Evolutionary conservation across 1,139 yeast genomes (phyloP).

Genomic region (Protomyces macrosporus): DNA sequence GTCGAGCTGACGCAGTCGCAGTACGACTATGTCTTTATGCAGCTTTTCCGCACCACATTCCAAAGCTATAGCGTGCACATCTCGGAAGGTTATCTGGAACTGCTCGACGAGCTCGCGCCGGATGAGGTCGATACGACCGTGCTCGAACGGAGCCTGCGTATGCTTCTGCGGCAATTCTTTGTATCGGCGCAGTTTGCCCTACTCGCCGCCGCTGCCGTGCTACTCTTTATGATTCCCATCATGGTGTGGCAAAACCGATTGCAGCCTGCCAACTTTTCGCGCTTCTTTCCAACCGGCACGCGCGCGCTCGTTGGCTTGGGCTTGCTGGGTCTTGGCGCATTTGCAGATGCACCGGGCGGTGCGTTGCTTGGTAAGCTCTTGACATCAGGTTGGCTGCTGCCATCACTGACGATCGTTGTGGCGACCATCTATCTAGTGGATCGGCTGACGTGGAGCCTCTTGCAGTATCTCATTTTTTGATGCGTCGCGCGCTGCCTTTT

Average conservation of each 20-base stretch:
- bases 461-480: neutral
- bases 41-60: slow-evolving; percentile 9
- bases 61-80: slow-evolving; percentile 9
- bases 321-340: slow-evolving; percentile 4
- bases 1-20: slow-evolving; percentile 16
- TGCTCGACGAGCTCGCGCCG: slow-evolving; percentile 6
- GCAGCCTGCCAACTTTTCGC: slow-evolving; percentile 4
- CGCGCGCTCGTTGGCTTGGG: neutral
- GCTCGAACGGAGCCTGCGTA: slow-evolving; percentile 1
- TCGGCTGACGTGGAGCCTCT: neutral
- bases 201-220: slow-evolving; percentile 8
- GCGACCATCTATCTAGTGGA: neutral
- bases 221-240: slow-evolving; percentile 16
- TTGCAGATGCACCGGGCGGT: slow-evolving; percentile 1
- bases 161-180: slow-evolving; percentile 16
- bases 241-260: slow-evolving; percentile 22
- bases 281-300: slow-evolving; percentile 9
- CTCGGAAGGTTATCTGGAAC: neutral
- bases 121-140: slow-evolving; percentile 1
- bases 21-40: slow-evolving; percentile 19
- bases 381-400: neutral
- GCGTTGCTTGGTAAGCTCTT: neutral
- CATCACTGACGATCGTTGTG: neutral
- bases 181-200: slow-evolving; percentile 18
- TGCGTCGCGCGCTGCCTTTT: neutral